A percentile compares a stretch with the other conserved stretches of the same genome.
phyloP scores from a whole-genome alignment of 306 rosid genomes.

The Ochetophila trinervis region DNA sequence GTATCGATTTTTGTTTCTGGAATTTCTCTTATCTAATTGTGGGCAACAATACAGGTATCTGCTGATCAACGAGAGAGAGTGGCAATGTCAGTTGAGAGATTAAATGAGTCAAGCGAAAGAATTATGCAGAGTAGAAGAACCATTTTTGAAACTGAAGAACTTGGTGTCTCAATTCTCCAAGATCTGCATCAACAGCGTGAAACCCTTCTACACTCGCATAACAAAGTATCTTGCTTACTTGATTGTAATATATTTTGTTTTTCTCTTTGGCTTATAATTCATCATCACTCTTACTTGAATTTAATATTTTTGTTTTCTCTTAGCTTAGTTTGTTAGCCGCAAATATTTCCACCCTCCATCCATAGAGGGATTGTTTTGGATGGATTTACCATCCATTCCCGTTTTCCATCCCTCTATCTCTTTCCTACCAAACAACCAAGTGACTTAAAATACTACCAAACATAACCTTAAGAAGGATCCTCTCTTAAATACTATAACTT shows the following conservation, averaged over 20 bases:
- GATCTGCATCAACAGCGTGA: conserved; percentile 89
- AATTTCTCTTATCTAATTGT: conserved; percentile 3
- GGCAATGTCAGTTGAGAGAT: conserved; percentile 79
- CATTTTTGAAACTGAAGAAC: conserved; percentile 76
- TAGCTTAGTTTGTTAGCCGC: too few relatives aligned
- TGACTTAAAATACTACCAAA: too few relatives aligned
- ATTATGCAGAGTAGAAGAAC: conserved; percentile 73
- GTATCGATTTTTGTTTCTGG: conserved; percentile 5
- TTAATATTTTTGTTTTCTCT: too few relatives aligned
- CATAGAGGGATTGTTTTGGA: too few relatives aligned
- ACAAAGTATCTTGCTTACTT: conserved; percentile 43
- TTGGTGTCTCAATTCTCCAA: conserved; percentile 76
- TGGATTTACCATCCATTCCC: too few relatives aligned
- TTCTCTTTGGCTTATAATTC: conserved; percentile 13
- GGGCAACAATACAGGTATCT: conserved; percentile 53
- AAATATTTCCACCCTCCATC: too few relatives aligned
- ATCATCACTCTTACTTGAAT: background rate
- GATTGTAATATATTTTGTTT: background rate
- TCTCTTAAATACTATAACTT: background rate
- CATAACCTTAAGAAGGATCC: background rate
- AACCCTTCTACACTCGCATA: conserved; percentile 76
- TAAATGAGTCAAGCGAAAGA: conserved; percentile 62
- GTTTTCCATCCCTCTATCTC: too few relatives aligned
- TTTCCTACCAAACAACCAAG: too few relatives aligned
- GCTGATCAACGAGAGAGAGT: conserved; percentile 72